Percentiles rank a stretch among this genome's conserved stretches.
phyloP scores from a whole-genome alignment of 148 eudicot genomes.

The Amaranthus hypochondriacus region DNA sequence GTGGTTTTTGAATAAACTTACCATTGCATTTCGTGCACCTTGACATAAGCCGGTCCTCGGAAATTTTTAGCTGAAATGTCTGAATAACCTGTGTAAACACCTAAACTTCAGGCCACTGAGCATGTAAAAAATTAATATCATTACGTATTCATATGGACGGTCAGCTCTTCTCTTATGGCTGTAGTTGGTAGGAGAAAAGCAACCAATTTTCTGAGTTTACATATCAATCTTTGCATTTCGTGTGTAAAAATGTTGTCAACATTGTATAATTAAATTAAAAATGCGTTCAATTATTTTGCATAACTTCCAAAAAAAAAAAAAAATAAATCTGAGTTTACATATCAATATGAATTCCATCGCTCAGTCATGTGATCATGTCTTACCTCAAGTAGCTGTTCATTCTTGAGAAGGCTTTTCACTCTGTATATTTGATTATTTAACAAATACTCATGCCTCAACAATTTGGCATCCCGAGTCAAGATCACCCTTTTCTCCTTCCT shows the following conservation, averaged over 20 bases:
- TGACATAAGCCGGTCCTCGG: conserved; percentile 82
- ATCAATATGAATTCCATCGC: not conserved
- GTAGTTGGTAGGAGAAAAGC: not conserved
- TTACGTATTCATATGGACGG: not conserved
- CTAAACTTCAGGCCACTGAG: conserved; percentile 15
- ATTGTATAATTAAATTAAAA: not conserved
- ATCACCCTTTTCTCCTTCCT: conserved; percentile 83
- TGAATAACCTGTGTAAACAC: conserved; percentile 62
- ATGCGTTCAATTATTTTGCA: not conserved
- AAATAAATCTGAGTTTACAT: not conserved
- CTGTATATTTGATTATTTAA: conserved; percentile 75
- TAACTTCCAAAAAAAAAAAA: not conserved
- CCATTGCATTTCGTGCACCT: conserved; percentile 98
- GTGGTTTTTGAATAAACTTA: conserved; percentile 78
- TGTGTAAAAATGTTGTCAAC: not conserved
- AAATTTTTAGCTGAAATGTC: conserved; percentile 65
- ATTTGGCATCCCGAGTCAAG: conserved; percentile 88
- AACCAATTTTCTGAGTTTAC: not conserved
- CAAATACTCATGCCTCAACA: conserved; percentile 76
- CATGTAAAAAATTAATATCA: not conserved
- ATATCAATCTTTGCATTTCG: not conserved
- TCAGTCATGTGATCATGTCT: not conserved
- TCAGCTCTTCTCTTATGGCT: not conserved
- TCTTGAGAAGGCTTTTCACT: conserved; percentile 81
- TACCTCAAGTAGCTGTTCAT: conserved; percentile 92